Base-by-base conservation (phyloP, 2,329 filamentous ascomycete species). In the Neonectria sp. region DNA sequence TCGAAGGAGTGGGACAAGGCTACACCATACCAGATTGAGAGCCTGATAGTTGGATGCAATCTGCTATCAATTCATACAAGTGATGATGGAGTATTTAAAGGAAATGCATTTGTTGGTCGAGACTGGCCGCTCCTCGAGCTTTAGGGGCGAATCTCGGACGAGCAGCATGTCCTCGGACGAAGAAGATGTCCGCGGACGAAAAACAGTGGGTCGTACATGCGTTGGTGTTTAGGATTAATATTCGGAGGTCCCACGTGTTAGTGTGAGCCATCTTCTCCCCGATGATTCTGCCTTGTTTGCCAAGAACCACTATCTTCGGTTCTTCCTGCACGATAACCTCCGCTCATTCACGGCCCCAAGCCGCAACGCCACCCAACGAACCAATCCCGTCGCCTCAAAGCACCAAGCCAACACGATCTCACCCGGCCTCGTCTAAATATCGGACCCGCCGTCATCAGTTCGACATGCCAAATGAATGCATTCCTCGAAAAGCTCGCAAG, bases 401-500 rank as follows among this genome's bases (percentile, higher is more conserved):
- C 40, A 21, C 17, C 4, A 11, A 21, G 40, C n/a, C 15, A n/a
- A 40, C 37, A n/a, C 37, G 4, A n/a, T 43, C 40, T 21, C 40
- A n/a, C 37, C 37, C 15, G 33, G 1, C 2, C 17, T 40, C 37
- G 37, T 40, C 6, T 6, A 21, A 21, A 21, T 21, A 40, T 40
- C 37, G 5, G 17, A n/a, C 37, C 17, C 37, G 15, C 13, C 15
- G 7, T 5, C 11, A 40, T 40, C 37, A 40, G 13, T 7, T 5
- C 45, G 45, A 5, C 52, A 40, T 55, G 52, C 52, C 33, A n/a
- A 13, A 37, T 17, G 21, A 27, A 25, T 7, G 5, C n/a, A 15
- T 27, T 12, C 33, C 53, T 12, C 35, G 53, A 9, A 43, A 43
- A 13, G 21, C 53, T 45, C 53, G 53, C 33, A 56, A 56, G 24